phyloP scores from a whole-genome alignment of 129 eudicot genomes.

The Flaveria sonorensis region DNA sequence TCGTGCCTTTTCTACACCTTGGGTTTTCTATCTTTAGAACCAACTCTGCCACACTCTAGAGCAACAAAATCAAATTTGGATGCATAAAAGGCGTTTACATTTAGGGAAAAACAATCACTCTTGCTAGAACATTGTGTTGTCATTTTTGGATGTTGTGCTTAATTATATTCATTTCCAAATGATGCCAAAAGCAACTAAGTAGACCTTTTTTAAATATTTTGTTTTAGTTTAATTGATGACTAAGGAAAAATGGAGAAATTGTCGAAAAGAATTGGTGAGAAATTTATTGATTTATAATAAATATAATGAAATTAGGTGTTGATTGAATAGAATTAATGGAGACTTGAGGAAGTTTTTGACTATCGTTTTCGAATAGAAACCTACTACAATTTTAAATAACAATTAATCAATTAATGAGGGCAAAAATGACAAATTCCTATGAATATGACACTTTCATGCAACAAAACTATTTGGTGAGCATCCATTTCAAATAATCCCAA shows the following conservation, averaged over 20 bases:
- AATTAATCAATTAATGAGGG: background rate
- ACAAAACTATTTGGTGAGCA: no score
- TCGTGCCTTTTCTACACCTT: no score
- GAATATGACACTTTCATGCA: slow-evolving; percentile 28
- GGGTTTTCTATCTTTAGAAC: no score
- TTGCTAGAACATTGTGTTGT: no score
- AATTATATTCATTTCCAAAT: background rate
- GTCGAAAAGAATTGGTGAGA: slow-evolving; percentile 31
- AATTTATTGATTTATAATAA: slow-evolving; percentile 10
- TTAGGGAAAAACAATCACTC: no score
- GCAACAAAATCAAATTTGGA: no score
- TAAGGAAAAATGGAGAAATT: slow-evolving; percentile 13
- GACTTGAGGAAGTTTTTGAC: slow-evolving; percentile 37
- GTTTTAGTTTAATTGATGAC: background rate
- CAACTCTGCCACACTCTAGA: no score
- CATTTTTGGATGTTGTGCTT: no score
- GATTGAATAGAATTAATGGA: slow-evolving; percentile 26
- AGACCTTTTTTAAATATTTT: background rate
- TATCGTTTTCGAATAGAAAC: slow-evolving; percentile 54
- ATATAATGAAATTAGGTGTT: slow-evolving; percentile 32
- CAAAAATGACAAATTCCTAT: slow-evolving; percentile 21
- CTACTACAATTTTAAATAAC: slow-evolving; percentile 39
- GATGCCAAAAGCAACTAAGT: background rate
- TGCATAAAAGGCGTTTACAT: no score
- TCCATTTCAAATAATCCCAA: no score